Conservation (phyloP, 1,284 basidiomycete genomes). For the Trichosporon coremiiforme region DNA sequence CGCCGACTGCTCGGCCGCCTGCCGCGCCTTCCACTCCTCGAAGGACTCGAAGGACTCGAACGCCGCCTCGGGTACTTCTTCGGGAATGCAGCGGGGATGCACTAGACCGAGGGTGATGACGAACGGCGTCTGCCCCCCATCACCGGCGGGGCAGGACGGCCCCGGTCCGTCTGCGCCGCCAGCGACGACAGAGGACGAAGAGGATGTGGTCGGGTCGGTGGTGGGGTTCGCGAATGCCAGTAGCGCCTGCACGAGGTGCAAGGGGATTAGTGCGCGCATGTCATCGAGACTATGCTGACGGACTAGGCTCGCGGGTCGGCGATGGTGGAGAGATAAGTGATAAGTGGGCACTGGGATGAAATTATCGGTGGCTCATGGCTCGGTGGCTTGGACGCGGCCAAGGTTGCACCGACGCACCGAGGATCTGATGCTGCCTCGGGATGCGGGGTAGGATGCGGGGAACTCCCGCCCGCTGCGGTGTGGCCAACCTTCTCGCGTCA, state of each 20-base stretch:
- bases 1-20: slow-evolving; percentile 53
- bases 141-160: not conserved
- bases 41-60: slow-evolving; percentile 66
- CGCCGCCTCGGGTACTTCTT: not conserved
- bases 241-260: slow-evolving; percentile 22
- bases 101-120: not conserved
- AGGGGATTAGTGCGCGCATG: slow-evolving; percentile 22
- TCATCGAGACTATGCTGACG: not conserved
- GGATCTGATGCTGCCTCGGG: not conserved
- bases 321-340: not conserved
- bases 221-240: slow-evolving; percentile 14
- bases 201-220: not conserved
- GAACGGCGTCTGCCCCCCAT: slow-evolving; percentile 13
- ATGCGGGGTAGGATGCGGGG: slow-evolving; percentile 8
- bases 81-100: not conserved
- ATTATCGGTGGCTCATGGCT: not conserved
- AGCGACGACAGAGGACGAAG: not conserved
- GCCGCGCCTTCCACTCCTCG: slow-evolving; percentile 84
- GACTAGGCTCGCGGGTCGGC: not conserved
- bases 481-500: not conserved
- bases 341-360: not conserved
- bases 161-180: not conserved
- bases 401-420: not conserved
- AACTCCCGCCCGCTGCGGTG: not conserved
- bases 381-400: not conserved